A percentile compares a stretch with the other conserved stretches of the same genome.
Conservation (phyloP, 2,329 filamentous ascomycete genomes). For the Trichocomaceae sp. region DNA sequence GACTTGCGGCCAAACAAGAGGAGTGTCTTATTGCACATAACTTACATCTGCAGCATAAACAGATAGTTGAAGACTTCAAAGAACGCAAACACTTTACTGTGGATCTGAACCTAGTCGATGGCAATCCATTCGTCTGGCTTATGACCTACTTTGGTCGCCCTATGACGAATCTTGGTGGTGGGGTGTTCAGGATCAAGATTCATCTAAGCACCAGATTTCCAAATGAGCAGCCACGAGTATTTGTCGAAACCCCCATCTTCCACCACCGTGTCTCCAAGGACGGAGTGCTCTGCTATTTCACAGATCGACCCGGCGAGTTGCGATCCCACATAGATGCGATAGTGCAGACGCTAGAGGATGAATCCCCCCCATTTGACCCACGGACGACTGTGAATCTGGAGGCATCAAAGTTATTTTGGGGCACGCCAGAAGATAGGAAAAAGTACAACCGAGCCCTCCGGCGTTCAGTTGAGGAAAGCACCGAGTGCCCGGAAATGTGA, state of each 20-base stretch:
- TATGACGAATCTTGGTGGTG: conserved; percentile 89
- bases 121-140: conserved; percentile 83
- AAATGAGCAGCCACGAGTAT: conserved; percentile 76
- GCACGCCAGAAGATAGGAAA: conserved; percentile 69
- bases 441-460: conserved; percentile 75
- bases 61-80: conserved; percentile 70
- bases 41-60: conserved; percentile 75
- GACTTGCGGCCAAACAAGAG: conserved; percentile 54
- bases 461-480: conserved; percentile 57
- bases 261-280: conserved; percentile 78
- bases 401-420: conserved; percentile 83
- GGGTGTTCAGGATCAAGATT: conserved; percentile 75
- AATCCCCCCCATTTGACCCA: conserved; percentile 81
- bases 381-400: conserved; percentile 80
- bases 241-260: conserved; percentile 73
- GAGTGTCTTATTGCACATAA: conserved; percentile 74
- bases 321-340: conserved; percentile 78
- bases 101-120: conserved; percentile 67
- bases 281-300: conserved; percentile 77
- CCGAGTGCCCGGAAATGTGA: neutral
- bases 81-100: conserved; percentile 62
- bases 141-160: conserved; percentile 85
- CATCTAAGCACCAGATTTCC: conserved; percentile 80
- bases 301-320: conserved; percentile 66
- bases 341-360: conserved; percentile 76